phyloP scores from a whole-genome alignment of 2,329 filamentous ascomycete species.

The Hypoxylon sp. region DNA sequence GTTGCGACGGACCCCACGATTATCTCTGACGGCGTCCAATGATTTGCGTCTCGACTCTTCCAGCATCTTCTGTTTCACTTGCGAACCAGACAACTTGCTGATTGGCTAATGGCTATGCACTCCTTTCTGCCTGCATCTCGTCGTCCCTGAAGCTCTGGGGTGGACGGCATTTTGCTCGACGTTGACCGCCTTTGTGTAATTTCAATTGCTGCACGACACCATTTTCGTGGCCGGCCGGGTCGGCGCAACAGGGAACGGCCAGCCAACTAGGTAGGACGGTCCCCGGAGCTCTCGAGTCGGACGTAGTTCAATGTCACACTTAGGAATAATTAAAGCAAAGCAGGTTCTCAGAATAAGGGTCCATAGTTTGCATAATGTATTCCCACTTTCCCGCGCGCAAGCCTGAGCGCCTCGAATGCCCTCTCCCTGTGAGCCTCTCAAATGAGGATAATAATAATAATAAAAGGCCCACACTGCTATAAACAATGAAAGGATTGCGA shows the following conservation, averaged over 20 bases:
- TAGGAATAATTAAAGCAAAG: constrained; percentile 21
- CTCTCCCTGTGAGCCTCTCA: not conserved
- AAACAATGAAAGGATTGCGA: constrained; percentile 30
- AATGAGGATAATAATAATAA: constrained; percentile 16
- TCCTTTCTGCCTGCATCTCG: constrained; percentile 56
- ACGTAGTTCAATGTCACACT: constrained; percentile 25
- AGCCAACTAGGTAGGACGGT: constrained; percentile 8
- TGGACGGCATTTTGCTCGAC: constrained; percentile 30
- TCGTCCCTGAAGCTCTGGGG: constrained; percentile 11
- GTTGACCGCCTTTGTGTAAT: constrained; percentile 47
- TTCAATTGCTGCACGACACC: constrained; percentile 43
- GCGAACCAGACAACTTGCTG: constrained; percentile 28
- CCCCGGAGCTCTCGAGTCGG: constrained; percentile 15
- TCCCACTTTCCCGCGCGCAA: constrained; percentile 19
- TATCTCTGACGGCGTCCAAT: constrained; percentile 38
- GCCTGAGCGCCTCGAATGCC: constrained; percentile 22
- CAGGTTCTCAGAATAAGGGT: not conserved
- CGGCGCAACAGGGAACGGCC: constrained; percentile 25
- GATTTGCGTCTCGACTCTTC: constrained; percentile 46
- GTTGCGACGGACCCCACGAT: constrained; percentile 45
- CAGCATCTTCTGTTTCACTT: constrained; percentile 57
- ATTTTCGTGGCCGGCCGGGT: constrained; percentile 30
- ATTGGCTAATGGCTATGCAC: constrained; percentile 54
- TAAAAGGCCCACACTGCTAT: constrained; percentile 17
- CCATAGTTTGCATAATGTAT: constrained; percentile 26